These are phyloP conservation scores for Neonectria hederae DNA, from an alignment of 2,329 filamentous ascomycete species.

Conservation along the genomic window DNA sequence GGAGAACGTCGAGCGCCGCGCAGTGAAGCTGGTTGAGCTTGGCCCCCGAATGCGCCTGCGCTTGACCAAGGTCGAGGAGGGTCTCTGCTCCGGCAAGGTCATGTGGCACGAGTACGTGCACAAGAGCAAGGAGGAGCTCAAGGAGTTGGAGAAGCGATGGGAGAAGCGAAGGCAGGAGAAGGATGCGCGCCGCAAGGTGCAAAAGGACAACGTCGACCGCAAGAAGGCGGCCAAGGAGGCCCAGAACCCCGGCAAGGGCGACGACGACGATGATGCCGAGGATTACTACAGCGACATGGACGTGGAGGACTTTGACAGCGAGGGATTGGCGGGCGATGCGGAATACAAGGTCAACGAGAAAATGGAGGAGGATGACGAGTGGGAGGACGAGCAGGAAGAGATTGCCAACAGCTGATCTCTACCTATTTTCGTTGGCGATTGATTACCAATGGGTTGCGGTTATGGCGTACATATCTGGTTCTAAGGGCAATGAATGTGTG, in stretches of 20 bases:
- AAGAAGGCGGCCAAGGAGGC: constrained; percentile 69
- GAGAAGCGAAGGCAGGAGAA: constrained; percentile 81
- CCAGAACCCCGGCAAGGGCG: constrained; percentile 51
- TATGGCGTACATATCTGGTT: constrained; percentile 39
- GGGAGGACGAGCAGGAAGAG: constrained; percentile 61
- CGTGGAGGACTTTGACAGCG: constrained; percentile 61
- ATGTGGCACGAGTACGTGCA: constrained; percentile 98
- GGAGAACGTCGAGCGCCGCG: constrained; percentile 79
- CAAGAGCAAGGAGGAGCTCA: constrained; percentile 82
- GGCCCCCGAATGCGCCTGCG: constrained; percentile 90
- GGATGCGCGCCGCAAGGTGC: constrained; percentile 80
- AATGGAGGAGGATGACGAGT: constrained; percentile 61
- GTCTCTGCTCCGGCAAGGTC: constrained; percentile 85
- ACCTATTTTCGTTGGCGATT: constrained; percentile 9
- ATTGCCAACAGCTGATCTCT: constrained; percentile 43
- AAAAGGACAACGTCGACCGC: constrained; percentile 89
- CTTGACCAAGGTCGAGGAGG: constrained; percentile 96
- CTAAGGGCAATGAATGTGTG: constrained; percentile 39
- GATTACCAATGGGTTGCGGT: constrained; percentile 28
- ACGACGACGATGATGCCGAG: constrained; percentile 49
- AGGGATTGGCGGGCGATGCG: constrained; percentile 59
- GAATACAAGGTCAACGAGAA: constrained; percentile 59
- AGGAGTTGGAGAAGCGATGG: constrained; percentile 85
- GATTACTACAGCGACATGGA: constrained; percentile 57
- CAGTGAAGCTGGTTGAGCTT: constrained; percentile 90